Conservation (phyloP, 192 early-diverging fungal species). For the Coemansia sp. region DNA sequence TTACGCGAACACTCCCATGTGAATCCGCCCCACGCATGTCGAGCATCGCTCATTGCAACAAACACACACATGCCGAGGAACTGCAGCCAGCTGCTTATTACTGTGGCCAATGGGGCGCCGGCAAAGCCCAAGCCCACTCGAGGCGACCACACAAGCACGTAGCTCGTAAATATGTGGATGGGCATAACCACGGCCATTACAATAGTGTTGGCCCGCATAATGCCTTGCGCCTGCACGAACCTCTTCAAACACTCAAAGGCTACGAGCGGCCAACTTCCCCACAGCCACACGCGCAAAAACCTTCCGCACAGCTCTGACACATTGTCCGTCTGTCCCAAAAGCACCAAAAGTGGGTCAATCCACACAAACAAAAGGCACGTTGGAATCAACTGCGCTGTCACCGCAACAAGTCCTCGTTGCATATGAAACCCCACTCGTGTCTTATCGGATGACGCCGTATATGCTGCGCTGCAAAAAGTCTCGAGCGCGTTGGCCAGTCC, state of each 20-base stretch:
- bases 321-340: conserved; percentile 73
- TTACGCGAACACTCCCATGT: conserved; percentile 61
- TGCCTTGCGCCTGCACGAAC: conserved; percentile 86
- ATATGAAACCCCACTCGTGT: conserved; percentile 46
- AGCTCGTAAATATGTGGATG: conserved; percentile 29
- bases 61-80: conserved; percentile 59
- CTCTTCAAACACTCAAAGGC: conserved; percentile 83
- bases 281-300: conserved; percentile 67
- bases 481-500: conserved; percentile 61
- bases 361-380: conserved; percentile 22
- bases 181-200: conserved; percentile 41
- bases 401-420: conserved; percentile 44
- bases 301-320: conserved; percentile 67
- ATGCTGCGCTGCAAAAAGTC: conserved; percentile 42
- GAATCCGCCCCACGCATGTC: conserved; percentile 80
- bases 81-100: conserved; percentile 64
- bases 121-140: conserved; percentile 58
- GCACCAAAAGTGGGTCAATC: conserved; percentile 63
- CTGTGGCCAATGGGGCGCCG: conserved; percentile 70
- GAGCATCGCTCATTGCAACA: conserved; percentile 39
- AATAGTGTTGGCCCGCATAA: conserved; percentile 75
- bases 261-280: conserved; percentile 77
- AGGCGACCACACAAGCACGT: conserved; percentile 53
- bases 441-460: conserved; percentile 44
- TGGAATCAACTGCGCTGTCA: conserved; percentile 38